phyloP scores from a whole-genome alignment of 139 green algal species.

The Chlorella sp. region DNA sequence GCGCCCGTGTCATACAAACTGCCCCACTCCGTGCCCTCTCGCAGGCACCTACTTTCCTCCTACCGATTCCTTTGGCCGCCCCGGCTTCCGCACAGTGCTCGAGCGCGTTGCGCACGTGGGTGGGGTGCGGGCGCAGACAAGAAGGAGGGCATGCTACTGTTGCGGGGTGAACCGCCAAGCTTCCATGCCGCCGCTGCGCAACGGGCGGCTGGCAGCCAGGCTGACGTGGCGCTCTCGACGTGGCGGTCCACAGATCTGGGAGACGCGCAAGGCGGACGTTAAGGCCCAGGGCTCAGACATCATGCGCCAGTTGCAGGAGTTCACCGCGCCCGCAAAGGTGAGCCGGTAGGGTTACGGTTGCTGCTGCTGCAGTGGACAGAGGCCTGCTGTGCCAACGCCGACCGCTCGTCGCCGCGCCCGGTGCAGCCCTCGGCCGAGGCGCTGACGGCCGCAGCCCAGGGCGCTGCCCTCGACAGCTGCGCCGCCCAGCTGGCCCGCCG shows the following conservation, averaged over 20 bases:
- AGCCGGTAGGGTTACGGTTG: no score
- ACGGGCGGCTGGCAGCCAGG: not conserved
- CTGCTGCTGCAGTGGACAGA: no score
- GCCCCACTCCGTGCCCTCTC: not conserved
- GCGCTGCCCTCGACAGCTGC: slow-evolving; percentile 38
- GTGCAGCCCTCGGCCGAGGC: slow-evolving; percentile 11
- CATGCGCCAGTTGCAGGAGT: slow-evolving; percentile 62
- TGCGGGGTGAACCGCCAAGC: no score
- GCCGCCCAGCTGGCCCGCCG: slow-evolving; percentile 37
- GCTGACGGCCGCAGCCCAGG: slow-evolving; percentile 5
- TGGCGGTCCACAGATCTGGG: slow-evolving; percentile 34
- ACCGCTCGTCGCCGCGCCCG: not conserved
- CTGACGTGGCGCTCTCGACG: not conserved
- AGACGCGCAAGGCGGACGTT: slow-evolving; percentile 40
- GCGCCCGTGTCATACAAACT: no score
- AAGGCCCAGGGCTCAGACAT: slow-evolving; percentile 32
- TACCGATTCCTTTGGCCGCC: slow-evolving; percentile 57
- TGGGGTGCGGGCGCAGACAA: no score
- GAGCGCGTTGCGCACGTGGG: slow-evolving; percentile 46
- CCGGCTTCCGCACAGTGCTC: slow-evolving; percentile 80
- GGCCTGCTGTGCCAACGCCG: no score
- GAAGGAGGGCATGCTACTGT: no score
- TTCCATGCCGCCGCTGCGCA: not conserved
- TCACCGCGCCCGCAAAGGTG: slow-evolving; percentile 13
- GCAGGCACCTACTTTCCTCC: slow-evolving; percentile 70